Evolutionary conservation across 371 early-diverging fungal genomes (phyloP).

Genomic region (Homolaphlyctis polyrhiza): DNA sequence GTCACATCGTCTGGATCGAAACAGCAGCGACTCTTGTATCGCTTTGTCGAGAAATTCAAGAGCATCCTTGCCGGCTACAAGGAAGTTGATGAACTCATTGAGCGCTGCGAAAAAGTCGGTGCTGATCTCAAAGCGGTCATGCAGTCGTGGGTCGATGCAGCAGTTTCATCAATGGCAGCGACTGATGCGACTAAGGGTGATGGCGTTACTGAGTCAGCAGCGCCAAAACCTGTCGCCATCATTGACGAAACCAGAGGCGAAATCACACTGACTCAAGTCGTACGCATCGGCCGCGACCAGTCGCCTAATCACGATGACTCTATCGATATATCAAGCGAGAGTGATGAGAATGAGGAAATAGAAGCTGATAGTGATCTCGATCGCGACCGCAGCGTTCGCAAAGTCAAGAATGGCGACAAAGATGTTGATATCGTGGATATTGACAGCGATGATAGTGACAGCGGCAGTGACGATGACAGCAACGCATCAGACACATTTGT

Average conservation of each 20-base stretch:
- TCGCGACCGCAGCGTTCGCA: conserved; percentile 11
- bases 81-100: conserved; percentile 69
- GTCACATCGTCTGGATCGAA: neutral
- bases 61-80: conserved; percentile 64
- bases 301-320: conserved; percentile 4
- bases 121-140: conserved; percentile 44
- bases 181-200: neutral
- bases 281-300: neutral
- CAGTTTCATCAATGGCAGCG: neutral
- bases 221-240: conserved; percentile 3
- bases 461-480: neutral
- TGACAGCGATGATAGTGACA: neutral
- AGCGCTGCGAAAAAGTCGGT: conserved; percentile 53
- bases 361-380: conserved; percentile 10
- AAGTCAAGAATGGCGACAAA: neutral
- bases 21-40: neutral
- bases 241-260: neutral
- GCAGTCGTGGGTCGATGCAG: conserved; percentile 42
- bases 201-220: neutral
- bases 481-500: neutral
- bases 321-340: too few species aligned
- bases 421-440: neutral
- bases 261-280: neutral
- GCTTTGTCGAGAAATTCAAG: conserved; percentile 32
- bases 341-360: conserved; percentile 4